A percentile compares a stretch with the other conserved stretches of the same genome.
Conservation (phyloP, 1,139 yeast species). For the Nakaseomyces delphensis region DNA sequence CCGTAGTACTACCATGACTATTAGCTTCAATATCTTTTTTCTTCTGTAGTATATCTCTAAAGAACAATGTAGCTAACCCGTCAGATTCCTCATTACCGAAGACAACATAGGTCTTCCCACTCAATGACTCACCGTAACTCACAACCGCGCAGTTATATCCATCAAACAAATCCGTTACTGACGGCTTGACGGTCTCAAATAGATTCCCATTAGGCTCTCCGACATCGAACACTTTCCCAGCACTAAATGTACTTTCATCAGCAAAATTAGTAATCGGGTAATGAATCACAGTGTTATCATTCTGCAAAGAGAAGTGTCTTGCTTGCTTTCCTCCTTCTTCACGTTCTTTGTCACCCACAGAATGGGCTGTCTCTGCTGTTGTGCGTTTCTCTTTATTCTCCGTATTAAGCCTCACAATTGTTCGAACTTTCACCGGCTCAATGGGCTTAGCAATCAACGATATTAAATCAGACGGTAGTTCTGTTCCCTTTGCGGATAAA, state of each 20-base stretch:
- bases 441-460: conserved; percentile 6
- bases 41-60: conserved; percentile 1
- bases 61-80: neutral
- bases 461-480: conserved; percentile 5
- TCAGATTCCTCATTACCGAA: conserved; percentile 47
- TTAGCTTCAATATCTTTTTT: neutral
- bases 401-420: neutral
- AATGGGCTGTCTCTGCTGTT: neutral
- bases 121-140: conserved; percentile 85
- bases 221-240: conserved; percentile 57
- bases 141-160: conserved; percentile 83
- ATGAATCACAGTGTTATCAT: conserved; percentile 3
- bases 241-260: conserved; percentile 38
- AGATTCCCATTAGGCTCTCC: conserved; percentile 48
- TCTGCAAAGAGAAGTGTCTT: conserved; percentile 4
- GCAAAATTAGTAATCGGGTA: conserved; percentile 6
- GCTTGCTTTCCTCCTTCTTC: neutral
- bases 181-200: conserved; percentile 35
- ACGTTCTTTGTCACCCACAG: neutral
- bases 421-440: neutral
- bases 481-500: neutral
- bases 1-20: conserved; percentile 36
- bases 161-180: conserved; percentile 33
- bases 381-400: neutral
- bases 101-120: conserved; percentile 85